phyloP scores from a whole-genome alignment of 257 asterid genomes.

The Penstemon davidsonii region DNA sequence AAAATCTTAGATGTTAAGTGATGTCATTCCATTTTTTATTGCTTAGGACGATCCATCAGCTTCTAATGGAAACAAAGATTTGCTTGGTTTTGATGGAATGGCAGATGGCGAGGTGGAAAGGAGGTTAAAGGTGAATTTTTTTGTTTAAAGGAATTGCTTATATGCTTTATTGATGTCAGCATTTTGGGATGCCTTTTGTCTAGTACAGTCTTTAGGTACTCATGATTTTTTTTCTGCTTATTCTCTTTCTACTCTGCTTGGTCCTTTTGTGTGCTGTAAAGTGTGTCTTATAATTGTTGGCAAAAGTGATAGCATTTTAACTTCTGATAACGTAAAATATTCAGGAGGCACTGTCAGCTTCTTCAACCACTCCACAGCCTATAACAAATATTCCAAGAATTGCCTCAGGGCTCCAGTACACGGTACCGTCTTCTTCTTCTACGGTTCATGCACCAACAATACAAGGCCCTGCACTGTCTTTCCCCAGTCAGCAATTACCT shows the following conservation, averaged over 20 bases:
- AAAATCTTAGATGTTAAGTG: constrained; percentile 14
- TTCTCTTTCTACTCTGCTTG: constrained; percentile 18
- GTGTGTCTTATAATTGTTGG: constrained; percentile 6
- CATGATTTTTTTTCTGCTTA: constrained; percentile 6
- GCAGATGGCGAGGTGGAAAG: constrained; percentile 86
- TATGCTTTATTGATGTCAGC: constrained; percentile 18
- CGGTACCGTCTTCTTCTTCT: constrained; percentile 55
- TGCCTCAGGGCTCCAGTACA: constrained; percentile 49
- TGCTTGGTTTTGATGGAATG: constrained; percentile 80
- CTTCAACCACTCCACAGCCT: constrained; percentile 58
- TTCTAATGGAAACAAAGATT: constrained; percentile 68
- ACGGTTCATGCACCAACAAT: constrained; percentile 48
- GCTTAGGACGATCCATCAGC: constrained; percentile 75
- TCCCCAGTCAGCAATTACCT: constrained; percentile 62
- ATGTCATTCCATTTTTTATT: constrained; percentile 27
- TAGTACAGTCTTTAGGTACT: constrained; percentile 1
- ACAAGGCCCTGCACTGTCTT: constrained; percentile 56
- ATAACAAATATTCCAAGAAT: constrained; percentile 55
- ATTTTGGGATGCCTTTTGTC: constrained; percentile 14
- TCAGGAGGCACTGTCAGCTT: constrained; percentile 76
- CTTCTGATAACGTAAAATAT: constrained; percentile 13
- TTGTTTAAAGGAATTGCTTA: constrained; percentile 26
- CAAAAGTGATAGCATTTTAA: constrained; percentile 19
- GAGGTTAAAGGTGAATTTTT: constrained; percentile 73
- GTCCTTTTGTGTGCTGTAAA: constrained; percentile 17